Evolutionary conservation across 176 grass and related monocot species (phyloP), one percentile per base, ranked within the genome.

Genomic region (Carex cristatella): DNA sequence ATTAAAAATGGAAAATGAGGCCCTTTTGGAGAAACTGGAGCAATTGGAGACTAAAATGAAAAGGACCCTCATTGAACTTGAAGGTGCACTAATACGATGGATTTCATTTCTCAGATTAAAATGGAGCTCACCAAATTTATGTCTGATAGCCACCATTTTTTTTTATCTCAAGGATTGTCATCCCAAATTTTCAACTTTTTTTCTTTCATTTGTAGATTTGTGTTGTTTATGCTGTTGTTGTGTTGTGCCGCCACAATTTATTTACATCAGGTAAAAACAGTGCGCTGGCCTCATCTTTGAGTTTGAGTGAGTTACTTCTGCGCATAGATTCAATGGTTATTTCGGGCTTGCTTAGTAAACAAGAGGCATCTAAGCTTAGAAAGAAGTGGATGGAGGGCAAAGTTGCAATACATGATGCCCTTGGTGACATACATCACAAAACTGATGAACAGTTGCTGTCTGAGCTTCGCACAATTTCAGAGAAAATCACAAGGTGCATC

Each of bases 321-420:
- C 76, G 75, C 48, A 88, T 90, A 79, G 91, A 93, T 82, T 71
- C 86, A 79, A 81, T 90, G 86, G 76, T 81, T 58, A 48, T 93
- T 79, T 83, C 88, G 9, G 86, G 86, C 70, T 86, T 66, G 81
- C 75, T 90, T 33, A 61, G 42, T 83, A 87, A 14, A 30, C 4
- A 6, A 6, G 88, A 90, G 84, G 86, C 91, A 66, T 93, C 81
- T 84, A 55, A 87, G 56, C 58, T 93, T 46, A 88, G 86, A 84
- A 82, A 93, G 61, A 90, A 93, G 87, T 57, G 85, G 68, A 32
- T 87, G 28, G 49, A 85, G 37, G 88, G 85, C 58, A 76, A 40
- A 88, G 58, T 61, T 65, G 69, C 40, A 58, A 58, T 90, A 72
- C 81, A 83, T 63, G 67, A 79, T 31, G 1, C 32, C 32, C 85